Evolutionary conservation across 1,139 yeast genomes (phyloP), one percentile per base, ranked within the genome.

Genomic region (Eremothecium cymbalariae): DNA sequence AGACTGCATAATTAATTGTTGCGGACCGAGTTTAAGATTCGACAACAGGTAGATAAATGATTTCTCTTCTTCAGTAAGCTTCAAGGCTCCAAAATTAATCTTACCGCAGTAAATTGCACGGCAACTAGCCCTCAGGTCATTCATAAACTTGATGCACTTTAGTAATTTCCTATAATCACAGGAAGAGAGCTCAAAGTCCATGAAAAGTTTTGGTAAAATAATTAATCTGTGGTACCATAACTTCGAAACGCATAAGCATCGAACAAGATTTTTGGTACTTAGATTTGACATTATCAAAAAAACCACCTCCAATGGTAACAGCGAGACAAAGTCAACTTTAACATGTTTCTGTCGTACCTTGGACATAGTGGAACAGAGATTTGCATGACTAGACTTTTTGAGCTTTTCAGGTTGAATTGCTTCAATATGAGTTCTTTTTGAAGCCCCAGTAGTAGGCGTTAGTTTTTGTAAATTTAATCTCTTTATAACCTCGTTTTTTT

Each of bases 291-390:
- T 36, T 8, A 56, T 42, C 6, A 24, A 13, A 6, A 45, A 41
- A 8, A 48, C 16, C 9, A 56, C 15, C 36, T 56, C 60, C 0
- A 40, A 5, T 1, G 60, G 60, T 8, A 55, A 31, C 4, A 31
- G 25, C 2, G 33, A 34, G 4, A 54, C 27, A 13, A 51, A 43
- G 41, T 55, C 57, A 2, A 45, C 27, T 18, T 14, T 35, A 1
- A 18, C 18, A 8, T 4, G 3, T 3, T 6, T 18, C n/a, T 25
- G 22, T 6, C n/a, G n/a, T 13, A n/a, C 19, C 18, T 31, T 29
- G 7, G 15, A n/a, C 21, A 16, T 13, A 14, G 12, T 16, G 6
- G 11, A 8, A 8, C 11, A 20, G 6, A 9, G 14, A 2, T 29
- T 26, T 4, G 28, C 9, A 12, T 16, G 15, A 25, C 9, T 14